Evolutionary conservation across 805 yeast species (phyloP), one percentile per base, ranked within the genome.

Genomic region (Saturnispora zaruensis): DNA sequence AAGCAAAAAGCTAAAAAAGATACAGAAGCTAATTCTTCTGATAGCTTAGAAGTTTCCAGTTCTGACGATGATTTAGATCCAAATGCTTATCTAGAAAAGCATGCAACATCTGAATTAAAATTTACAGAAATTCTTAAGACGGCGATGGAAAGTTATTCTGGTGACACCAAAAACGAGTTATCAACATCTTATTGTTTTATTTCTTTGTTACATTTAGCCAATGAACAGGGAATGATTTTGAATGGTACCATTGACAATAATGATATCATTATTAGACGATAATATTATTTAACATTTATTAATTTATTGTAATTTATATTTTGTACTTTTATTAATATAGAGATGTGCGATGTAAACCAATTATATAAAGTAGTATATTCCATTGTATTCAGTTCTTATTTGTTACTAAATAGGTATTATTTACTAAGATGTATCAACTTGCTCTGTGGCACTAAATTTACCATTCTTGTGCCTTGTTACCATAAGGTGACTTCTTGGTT

Each of bases 391-490:
- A 11, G 13, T 3, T 28, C 13, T 28, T 28, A 28, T 28, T 28
- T 28, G 13, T 28, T 28, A 28, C 32, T 28, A 28, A 28, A 11
- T 28, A 28, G 32, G 32, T 28, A 28, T 28, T 11, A 28, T 28
- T 28, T 28, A 28, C 13, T 28, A 4, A 28, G 2, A 14, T 28
- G 32, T 28, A 6, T 28, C 13, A 3, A 28, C 4, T 28, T n/a
- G n/a, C n/a, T n/a, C n/a, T n/a, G n/a, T n/a, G n/a, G n/a, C 13
- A 11, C 13, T 2, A 16, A 7, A 25, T 3, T 69, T 66, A 84
- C 91, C 91, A 84, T 66, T 84, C 91, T 69, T 81, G 88, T 49
- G 87, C 77, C 54, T 70, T 78, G 53, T 77, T 75, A 53, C 89
- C 90, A 59, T 69, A 81, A 53, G 73, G 73, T 51, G 83, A 76